phyloP scores from a whole-genome alignment of 163 green algal species.

The Dunaliella salina region DNA sequence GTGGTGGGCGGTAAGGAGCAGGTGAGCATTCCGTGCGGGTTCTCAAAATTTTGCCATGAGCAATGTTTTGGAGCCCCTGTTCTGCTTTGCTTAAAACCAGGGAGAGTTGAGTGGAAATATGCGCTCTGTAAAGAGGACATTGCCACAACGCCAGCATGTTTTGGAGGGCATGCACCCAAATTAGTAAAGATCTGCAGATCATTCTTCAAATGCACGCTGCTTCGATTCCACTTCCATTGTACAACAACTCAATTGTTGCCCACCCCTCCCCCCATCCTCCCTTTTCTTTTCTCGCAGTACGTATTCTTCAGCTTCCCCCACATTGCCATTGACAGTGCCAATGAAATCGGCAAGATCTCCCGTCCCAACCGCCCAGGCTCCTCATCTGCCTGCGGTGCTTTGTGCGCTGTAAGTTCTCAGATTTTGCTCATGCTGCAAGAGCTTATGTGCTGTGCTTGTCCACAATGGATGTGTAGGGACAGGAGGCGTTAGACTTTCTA shows the following conservation, averaged over 20 bases:
- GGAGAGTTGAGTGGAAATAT: too few species aligned
- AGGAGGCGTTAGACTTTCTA: background rate
- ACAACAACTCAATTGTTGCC: slow-evolving; percentile 6
- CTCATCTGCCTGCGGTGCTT: slow-evolving; percentile 74
- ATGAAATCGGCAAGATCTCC: slow-evolving; percentile 65
- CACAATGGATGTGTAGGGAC: background rate
- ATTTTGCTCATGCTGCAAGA: background rate
- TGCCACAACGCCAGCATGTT: background rate
- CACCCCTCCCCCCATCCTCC: background rate
- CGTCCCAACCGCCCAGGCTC: slow-evolving; percentile 58
- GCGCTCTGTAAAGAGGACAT: too few species aligned
- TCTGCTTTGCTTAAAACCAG: too few species aligned
- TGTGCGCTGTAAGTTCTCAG: slow-evolving; percentile 23
- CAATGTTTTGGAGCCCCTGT: too few species aligned
- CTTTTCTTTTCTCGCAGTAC: slow-evolving; percentile 61
- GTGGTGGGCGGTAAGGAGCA: slow-evolving; percentile 13
- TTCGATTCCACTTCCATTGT: background rate
- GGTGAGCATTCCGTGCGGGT: background rate
- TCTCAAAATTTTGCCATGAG: too few species aligned
- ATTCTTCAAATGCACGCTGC: background rate
- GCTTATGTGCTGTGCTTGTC: background rate
- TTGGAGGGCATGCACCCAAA: background rate
- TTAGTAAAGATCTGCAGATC: background rate
- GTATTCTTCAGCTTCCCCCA: slow-evolving; percentile 93
- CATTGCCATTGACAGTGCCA: slow-evolving; percentile 73